phyloP scores from a whole-genome alignment of 495 filamentous ascomycete species.

The Penicillium maclennaniae region DNA sequence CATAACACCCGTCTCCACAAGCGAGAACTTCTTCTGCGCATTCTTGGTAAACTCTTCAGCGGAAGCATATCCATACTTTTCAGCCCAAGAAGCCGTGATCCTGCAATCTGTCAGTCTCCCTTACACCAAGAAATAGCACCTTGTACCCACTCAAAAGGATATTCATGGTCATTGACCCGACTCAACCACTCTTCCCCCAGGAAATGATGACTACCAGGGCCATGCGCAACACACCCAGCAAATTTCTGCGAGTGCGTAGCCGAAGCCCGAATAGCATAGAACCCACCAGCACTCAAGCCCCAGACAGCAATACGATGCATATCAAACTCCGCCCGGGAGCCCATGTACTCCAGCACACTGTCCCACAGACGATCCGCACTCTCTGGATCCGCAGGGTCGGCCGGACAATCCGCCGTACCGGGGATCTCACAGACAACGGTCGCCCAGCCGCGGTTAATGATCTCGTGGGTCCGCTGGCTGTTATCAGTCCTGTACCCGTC shows the following conservation, averaged over 20 bases:
- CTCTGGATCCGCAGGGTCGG: conserved; percentile 51
- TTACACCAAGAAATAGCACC: not conserved
- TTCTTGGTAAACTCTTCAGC: conserved; percentile 57
- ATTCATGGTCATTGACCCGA: conserved; percentile 68
- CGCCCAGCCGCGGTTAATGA: conserved; percentile 56
- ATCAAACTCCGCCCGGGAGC: conserved; percentile 54
- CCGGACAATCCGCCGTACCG: conserved; percentile 75
- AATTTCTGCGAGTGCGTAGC: conserved; percentile 63
- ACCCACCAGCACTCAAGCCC: conserved; percentile 72
- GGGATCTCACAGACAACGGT: conserved; percentile 69
- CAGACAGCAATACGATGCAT: conserved; percentile 60
- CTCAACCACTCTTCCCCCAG: conserved; percentile 62
- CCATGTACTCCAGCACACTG: conserved; percentile 66
- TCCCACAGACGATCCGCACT: conserved; percentile 50
- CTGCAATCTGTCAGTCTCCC: conserved; percentile 26
- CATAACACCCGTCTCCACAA: conserved; percentile 66
- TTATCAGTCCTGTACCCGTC: conserved; percentile 80
- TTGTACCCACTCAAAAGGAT: conserved; percentile 62
- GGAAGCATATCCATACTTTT: conserved; percentile 65
- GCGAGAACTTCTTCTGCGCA: conserved; percentile 65
- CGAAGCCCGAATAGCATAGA: conserved; percentile 71
- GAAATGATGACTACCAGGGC: conserved; percentile 69
- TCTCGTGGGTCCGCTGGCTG: conserved; percentile 65
- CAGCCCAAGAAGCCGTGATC: conserved; percentile 59
- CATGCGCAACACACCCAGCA: conserved; percentile 62